These are phyloP conservation scores for Rhodomyrtus tomentosa DNA, from an alignment of 345 rosid species.

Conservation along the genomic window DNA sequence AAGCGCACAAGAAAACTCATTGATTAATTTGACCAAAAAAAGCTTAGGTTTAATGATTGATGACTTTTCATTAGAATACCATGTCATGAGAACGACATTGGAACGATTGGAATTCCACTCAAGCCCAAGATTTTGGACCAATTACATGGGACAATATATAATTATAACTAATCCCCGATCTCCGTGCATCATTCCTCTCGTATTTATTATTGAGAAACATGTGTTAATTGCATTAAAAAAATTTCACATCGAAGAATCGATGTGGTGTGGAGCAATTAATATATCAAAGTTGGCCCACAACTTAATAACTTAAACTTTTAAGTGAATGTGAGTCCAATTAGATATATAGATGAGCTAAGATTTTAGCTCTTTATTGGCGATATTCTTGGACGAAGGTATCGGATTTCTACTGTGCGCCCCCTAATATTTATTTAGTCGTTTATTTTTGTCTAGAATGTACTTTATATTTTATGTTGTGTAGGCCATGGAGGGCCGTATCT, in stretches of 20 bases:
- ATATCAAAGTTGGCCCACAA: too few relatives aligned
- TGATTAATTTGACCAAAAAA: conserved; percentile 14
- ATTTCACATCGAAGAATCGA: too few relatives aligned
- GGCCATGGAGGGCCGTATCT: not conserved
- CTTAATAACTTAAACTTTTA: too few relatives aligned
- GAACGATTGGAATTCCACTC: conserved; percentile 16
- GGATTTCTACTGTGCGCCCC: too few relatives aligned
- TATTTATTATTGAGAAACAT: not conserved
- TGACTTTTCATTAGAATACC: not conserved
- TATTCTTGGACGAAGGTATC: too few relatives aligned
- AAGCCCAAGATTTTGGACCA: conserved; percentile 1
- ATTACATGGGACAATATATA: conserved; percentile 11
- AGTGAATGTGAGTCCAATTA: too few relatives aligned
- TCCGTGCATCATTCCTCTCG: not conserved
- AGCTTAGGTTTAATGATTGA: not conserved
- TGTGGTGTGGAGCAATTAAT: too few relatives aligned
- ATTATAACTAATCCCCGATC: not conserved
- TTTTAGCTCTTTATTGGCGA: too few relatives aligned
- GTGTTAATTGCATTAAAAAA: too few relatives aligned
- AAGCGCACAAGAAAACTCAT: conserved; percentile 6
- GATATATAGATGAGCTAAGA: too few relatives aligned
- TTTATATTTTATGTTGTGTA: not conserved
- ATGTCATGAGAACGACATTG: conserved; percentile 30
- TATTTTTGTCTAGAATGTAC: not conserved
- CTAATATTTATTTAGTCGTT: too few relatives aligned